These are phyloP conservation scores for Paxillus ammoniavirescens DNA, from an alignment of 768 basidiomycete species.

Conservation along the genomic window DNA sequence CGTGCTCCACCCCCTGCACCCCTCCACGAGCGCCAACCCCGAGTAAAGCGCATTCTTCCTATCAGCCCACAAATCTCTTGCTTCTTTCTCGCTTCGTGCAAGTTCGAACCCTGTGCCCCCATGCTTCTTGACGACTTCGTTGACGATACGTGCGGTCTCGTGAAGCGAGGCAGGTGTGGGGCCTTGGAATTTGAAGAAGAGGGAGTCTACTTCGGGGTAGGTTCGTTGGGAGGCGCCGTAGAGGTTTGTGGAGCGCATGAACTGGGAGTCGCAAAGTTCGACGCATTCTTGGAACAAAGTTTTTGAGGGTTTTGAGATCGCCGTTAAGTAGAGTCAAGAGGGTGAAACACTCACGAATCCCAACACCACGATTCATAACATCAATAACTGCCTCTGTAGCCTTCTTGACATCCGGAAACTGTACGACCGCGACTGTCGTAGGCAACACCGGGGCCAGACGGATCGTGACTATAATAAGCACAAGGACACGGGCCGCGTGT, in stretches of 20 bases:
- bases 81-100: constrained; percentile 62
- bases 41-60: constrained; percentile 65
- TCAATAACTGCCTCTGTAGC: constrained; percentile 77
- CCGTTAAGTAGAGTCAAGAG: background rate
- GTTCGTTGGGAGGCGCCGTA: constrained; percentile 51
- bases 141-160: constrained; percentile 60
- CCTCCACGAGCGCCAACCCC: constrained; percentile 55
- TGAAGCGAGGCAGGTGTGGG: constrained; percentile 55
- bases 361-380: constrained; percentile 68
- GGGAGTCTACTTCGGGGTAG: constrained; percentile 63
- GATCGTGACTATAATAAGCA: constrained; percentile 57
- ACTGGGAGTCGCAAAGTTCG: constrained; percentile 73
- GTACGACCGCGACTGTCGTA: constrained; percentile 78
- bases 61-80: constrained; percentile 70
- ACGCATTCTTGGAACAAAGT: constrained; percentile 60
- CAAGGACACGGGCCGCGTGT: background rate
- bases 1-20: constrained; percentile 62
- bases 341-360: constrained; percentile 61
- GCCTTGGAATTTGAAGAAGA: constrained; percentile 90
- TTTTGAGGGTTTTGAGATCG: background rate
- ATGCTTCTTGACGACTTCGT: constrained; percentile 57
- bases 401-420: constrained; percentile 71
- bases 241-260: constrained; percentile 62
- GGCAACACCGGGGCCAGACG: constrained; percentile 79
- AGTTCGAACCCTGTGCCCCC: constrained; percentile 68